Conservation (phyloP, 495 filamentous ascomycete species). For the Neurospora sp. region DNA sequence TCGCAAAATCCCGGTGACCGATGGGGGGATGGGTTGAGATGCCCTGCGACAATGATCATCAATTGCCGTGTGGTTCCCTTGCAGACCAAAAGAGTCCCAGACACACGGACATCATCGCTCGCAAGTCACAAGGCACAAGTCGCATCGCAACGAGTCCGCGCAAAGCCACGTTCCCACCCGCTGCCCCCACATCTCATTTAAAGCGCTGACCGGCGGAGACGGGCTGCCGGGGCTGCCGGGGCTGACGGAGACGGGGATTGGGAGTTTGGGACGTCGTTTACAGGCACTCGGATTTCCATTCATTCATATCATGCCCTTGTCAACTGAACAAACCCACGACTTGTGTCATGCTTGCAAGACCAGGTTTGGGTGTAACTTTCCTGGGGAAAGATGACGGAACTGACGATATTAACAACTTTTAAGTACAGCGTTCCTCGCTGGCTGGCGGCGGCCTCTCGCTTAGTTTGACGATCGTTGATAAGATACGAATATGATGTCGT, state of each 20-base stretch:
- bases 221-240: background rate
- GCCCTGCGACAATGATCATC: background rate
- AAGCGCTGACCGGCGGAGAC: conserved; percentile 1
- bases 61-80: background rate
- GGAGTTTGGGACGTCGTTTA: background rate
- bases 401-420: background rate
- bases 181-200: conserved; percentile 10
- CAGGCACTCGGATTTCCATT: background rate
- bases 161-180: background rate
- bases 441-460: background rate
- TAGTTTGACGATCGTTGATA: background rate
- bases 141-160: background rate
- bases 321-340: background rate
- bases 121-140: background rate
- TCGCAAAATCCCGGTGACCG: background rate
- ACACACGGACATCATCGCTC: background rate
- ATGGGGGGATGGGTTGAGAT: background rate
- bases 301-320: background rate
- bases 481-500: background rate
- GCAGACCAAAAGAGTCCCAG: background rate
- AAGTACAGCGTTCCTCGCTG: background rate
- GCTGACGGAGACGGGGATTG: background rate
- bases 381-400: background rate
- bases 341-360: background rate
- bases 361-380: background rate